phyloP scores from a whole-genome alignment of 768 basidiomycete species.

The Russula lepida region DNA sequence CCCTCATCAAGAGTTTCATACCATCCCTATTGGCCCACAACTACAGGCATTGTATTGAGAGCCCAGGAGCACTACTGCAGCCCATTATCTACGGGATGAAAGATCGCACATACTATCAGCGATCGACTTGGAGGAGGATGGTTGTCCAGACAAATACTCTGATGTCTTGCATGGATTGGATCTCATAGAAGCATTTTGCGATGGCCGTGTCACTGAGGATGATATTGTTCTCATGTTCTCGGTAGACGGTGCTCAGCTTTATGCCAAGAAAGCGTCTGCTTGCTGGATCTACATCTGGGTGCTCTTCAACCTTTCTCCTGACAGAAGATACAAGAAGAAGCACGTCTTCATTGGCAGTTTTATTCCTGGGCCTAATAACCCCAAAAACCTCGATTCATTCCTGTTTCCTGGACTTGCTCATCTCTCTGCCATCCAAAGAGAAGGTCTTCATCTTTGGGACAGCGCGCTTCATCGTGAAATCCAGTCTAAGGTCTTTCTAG shows the following conservation, averaged over 20 bases:
- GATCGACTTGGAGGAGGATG: not conserved
- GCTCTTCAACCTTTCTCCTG: too few species aligned
- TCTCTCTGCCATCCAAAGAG: constrained; percentile 25
- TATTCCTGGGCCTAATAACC: too few species aligned
- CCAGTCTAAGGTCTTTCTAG: constrained; percentile 8
- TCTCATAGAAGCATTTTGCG: too few species aligned
- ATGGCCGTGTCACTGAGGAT: not conserved
- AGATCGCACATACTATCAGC: not conserved
- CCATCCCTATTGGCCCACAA: not conserved
- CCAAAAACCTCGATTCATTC: constrained; percentile 28
- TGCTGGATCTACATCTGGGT: too few species aligned
- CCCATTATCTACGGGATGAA: not conserved
- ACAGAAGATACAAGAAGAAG: too few species aligned
- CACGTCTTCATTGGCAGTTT: too few species aligned
- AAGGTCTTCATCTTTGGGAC: constrained; percentile 25
- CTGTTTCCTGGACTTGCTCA: constrained; percentile 30
- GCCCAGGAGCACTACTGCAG: too few species aligned
- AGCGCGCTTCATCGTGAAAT: not conserved
- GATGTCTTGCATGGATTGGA: not conserved
- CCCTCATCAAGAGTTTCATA: too few species aligned
- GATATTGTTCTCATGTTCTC: not conserved
- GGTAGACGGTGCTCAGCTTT: not conserved
- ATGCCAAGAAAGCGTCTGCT: not conserved
- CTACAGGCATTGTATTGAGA: not conserved
- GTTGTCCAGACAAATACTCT: not conserved